phyloP scores from a whole-genome alignment of 192 early-diverging fungal species.

The Coemansia sp. region DNA sequence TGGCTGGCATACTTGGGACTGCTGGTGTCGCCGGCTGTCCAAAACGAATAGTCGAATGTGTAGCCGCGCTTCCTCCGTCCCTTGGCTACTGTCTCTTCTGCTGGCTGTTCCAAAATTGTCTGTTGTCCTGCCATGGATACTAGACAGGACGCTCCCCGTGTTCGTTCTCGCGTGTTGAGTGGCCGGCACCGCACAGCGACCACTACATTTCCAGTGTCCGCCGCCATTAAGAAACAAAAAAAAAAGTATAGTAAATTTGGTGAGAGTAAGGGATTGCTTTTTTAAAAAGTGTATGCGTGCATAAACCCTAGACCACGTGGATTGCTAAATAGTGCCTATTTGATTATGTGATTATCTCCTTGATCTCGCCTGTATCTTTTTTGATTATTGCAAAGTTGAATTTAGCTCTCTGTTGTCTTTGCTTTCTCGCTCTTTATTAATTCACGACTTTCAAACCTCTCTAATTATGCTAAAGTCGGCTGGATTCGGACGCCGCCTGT shows the following conservation, averaged over 20 bases:
- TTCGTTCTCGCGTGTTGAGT: slow-evolving; percentile 69
- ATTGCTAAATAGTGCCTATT: neutral
- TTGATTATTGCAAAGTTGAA: neutral
- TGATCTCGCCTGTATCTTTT: neutral
- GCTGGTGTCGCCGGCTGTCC: slow-evolving; percentile 69
- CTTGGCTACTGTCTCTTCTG: slow-evolving; percentile 9
- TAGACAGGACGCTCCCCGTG: slow-evolving; percentile 64
- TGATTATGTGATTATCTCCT: neutral
- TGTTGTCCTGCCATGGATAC: slow-evolving; percentile 77
- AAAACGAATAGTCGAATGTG: slow-evolving; percentile 90
- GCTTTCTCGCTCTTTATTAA: neutral
- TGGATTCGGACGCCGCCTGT: slow-evolving; percentile 11
- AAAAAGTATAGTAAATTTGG: neutral
- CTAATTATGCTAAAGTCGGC: neutral
- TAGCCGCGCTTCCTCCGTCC: slow-evolving; percentile 59
- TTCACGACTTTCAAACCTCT: neutral
- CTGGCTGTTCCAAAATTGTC: slow-evolving; percentile 61
- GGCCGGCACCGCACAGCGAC: slow-evolving; percentile 83
- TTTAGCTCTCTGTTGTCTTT: neutral
- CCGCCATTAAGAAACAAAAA: slow-evolving; percentile 2
- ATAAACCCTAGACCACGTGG: neutral
- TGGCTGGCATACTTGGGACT: slow-evolving; percentile 74
- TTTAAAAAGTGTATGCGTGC: too few relatives aligned
- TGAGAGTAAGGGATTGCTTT: neutral
- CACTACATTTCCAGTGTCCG: slow-evolving; percentile 51